Percentiles rank a stretch among this genome's conserved stretches.
Conservation (phyloP, 2,329 filamentous ascomycete genomes). For the Grosmannia huntii region DNA sequence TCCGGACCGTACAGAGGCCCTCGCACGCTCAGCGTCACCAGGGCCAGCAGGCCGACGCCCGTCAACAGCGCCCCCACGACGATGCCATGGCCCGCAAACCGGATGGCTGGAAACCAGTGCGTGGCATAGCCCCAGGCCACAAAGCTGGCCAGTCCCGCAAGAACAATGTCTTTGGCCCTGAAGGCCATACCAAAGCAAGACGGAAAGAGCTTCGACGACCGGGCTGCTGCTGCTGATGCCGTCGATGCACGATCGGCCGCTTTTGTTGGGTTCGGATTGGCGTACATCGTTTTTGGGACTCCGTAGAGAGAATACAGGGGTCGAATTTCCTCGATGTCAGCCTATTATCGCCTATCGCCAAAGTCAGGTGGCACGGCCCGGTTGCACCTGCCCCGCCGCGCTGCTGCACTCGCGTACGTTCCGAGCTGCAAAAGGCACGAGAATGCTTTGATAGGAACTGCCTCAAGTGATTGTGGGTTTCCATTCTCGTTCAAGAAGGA, state of each 20-base stretch:
- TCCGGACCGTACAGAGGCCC: constrained; percentile 3
- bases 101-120: constrained; percentile 69
- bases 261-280: neutral
- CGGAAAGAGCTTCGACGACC: neutral
- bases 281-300: neutral
- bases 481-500: neutral
- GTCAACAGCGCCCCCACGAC: constrained; percentile 51
- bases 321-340: neutral
- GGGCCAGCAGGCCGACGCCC: constrained; percentile 38
- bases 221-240: neutral
- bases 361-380: neutral
- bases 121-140: constrained; percentile 80
- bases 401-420: neutral
- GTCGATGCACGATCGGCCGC: neutral
- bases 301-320: neutral
- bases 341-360: neutral
- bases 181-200: constrained; percentile 42
- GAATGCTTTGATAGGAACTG: neutral
- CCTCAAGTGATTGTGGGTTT: neutral
- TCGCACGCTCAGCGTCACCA: constrained; percentile 31
- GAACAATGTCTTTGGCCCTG: constrained; percentile 57
- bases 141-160: constrained; percentile 58
- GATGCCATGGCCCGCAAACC: constrained; percentile 79
- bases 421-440: neutral
- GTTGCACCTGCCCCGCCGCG: neutral